Evolutionary conservation across 495 filamentous ascomycete species (phyloP).

Genomic region (Penicillium lividum): DNA sequence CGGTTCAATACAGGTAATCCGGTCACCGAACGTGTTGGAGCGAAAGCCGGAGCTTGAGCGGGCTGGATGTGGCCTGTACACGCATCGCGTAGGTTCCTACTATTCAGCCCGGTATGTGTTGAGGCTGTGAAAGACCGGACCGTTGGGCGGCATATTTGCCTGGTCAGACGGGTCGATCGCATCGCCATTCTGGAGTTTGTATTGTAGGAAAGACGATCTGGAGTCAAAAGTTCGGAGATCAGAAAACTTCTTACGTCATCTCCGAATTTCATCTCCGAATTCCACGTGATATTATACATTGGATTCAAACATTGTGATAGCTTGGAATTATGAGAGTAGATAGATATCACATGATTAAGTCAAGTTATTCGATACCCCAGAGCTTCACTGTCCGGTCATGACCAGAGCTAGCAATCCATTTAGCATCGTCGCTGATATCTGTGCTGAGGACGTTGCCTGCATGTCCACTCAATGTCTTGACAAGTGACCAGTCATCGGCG

Average conservation of each 20-base stretch:
- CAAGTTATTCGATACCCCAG: constrained; percentile 80
- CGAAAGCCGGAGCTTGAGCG: constrained; percentile 2
- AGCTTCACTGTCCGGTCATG: constrained; percentile 95
- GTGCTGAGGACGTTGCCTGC: constrained; percentile 86
- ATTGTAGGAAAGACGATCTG: not conserved
- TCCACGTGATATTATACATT: constrained; percentile 8
- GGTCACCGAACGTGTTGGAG: not conserved
- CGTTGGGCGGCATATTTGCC: constrained; percentile 3
- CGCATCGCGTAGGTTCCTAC: constrained; percentile 8
- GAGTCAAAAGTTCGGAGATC: constrained; percentile 7
- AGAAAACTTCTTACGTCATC: constrained; percentile 11
- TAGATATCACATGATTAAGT: not conserved
- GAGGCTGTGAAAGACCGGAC: not conserved
- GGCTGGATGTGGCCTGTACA: constrained; percentile 5
- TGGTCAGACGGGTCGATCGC: not conserved
- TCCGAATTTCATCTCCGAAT: not conserved
- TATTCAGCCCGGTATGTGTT: not conserved
- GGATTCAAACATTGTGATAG: not conserved
- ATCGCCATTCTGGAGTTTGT: not conserved
- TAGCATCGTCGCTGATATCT: constrained; percentile 80
- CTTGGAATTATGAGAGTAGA: not conserved
- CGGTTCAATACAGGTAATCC: not conserved
- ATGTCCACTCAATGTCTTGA: constrained; percentile 86
- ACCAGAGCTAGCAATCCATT: constrained; percentile 90
- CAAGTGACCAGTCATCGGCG: constrained; percentile 90